A percentile compares a stretch with the other conserved stretches of the same genome.
Evolutionary conservation across 257 asterid species (phyloP).

Genomic region (Voacanga thouarsii): DNA sequence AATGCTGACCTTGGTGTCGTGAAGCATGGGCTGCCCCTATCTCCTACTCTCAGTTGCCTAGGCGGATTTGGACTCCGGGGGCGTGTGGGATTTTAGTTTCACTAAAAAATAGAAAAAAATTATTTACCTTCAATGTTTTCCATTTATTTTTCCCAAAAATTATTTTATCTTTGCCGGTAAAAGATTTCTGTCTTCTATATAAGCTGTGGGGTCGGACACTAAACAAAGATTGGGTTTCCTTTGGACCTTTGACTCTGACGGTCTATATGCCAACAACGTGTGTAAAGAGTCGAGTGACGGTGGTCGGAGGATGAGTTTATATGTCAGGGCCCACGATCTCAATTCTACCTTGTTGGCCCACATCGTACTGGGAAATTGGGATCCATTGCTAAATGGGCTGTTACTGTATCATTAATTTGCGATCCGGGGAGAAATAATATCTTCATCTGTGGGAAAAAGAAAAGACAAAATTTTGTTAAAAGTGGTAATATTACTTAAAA

Average conservation of each 20-base stretch:
- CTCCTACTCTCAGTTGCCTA: too few species aligned
- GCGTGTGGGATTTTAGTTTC: too few species aligned
- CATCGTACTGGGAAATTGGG: not conserved
- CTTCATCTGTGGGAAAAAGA: not conserved
- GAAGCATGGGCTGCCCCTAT: too few species aligned
- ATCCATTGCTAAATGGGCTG: not conserved
- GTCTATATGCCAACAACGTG: not conserved
- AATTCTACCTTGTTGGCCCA: not conserved
- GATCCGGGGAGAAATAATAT: too few species aligned
- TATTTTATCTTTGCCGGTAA: not conserved
- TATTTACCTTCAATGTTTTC: too few species aligned
- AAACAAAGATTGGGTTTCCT: not conserved
- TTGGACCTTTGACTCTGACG: constrained; percentile 7
- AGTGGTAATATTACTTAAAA: too few species aligned
- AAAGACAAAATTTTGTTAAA: too few species aligned
- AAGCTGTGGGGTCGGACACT: not conserved
- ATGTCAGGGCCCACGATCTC: not conserved
- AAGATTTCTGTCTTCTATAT: not conserved
- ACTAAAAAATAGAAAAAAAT: too few species aligned
- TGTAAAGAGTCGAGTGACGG: not conserved
- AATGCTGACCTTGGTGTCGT: too few species aligned
- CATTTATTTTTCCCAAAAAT: not conserved
- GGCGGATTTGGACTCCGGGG: too few species aligned
- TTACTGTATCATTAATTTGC: too few species aligned
- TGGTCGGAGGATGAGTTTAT: not conserved